phyloP scores from a whole-genome alignment of 2,329 filamentous ascomycete species.

The Ophiocordyceps camponoti-leonardi region DNA sequence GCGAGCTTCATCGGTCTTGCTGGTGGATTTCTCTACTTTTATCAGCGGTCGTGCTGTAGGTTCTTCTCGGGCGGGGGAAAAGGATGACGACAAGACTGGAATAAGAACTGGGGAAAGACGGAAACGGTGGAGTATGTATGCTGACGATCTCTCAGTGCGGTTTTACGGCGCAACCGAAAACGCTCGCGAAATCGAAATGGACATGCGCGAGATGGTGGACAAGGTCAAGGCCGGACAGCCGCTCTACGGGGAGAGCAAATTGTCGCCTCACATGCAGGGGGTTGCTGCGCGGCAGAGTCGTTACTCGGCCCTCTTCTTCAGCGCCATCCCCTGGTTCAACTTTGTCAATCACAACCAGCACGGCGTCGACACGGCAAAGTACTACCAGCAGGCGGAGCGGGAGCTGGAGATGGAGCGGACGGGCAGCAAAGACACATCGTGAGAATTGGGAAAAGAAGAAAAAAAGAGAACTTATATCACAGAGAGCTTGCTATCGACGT shows the following conservation, averaged over 20 bases:
- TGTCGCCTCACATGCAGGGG: conserved; percentile 84
- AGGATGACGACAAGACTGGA: too few relatives aligned
- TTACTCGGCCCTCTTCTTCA: conserved; percentile 70
- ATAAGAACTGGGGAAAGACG: neutral
- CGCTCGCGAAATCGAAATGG: conserved; percentile 77
- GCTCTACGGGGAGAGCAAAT: conserved; percentile 63
- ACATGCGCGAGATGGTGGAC: conserved; percentile 95
- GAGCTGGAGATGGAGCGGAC: conserved; percentile 65
- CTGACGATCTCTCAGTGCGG: conserved; percentile 43
- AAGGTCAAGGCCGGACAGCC: conserved; percentile 88
- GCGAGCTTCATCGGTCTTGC: conserved; percentile 53
- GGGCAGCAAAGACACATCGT: conserved; percentile 1
- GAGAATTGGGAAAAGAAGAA: too few relatives aligned
- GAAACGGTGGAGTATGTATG: neutral
- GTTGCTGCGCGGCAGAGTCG: conserved; percentile 83
- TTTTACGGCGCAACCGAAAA: conserved; percentile 96
- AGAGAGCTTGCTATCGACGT: neutral
- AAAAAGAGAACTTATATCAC: neutral
- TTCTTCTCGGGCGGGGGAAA: conserved; percentile 2
- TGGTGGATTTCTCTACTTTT: conserved; percentile 73
- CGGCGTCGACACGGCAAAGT: conserved; percentile 95
- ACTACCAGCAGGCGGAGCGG: conserved; percentile 87
- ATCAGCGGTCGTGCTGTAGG: conserved; percentile 70
- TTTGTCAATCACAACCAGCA: conserved; percentile 94
- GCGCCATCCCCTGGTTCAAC: conserved; percentile 92